These are phyloP conservation scores for Penicillium sp. DNA, from an alignment of 2,329 filamentous ascomycete species.

Conservation along the genomic window DNA sequence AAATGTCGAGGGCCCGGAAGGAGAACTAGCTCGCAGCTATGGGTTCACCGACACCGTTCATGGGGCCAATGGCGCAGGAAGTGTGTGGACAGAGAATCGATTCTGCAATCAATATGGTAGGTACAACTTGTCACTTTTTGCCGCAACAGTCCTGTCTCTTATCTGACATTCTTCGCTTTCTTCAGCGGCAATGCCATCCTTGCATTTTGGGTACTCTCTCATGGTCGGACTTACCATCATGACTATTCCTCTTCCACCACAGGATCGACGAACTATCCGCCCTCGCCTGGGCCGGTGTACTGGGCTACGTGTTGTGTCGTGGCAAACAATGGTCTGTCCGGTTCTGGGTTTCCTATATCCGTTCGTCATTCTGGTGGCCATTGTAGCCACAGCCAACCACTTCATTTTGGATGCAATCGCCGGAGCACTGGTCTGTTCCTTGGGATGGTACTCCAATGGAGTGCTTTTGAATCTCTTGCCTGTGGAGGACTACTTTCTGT, in stretches of 20 bases:
- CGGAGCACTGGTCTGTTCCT: slow-evolving; percentile 63
- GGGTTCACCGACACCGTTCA: slow-evolving; percentile 63
- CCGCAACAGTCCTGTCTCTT: not conserved
- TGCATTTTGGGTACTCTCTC: slow-evolving; percentile 75
- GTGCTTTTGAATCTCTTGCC: slow-evolving; percentile 64
- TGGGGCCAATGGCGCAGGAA: slow-evolving; percentile 60
- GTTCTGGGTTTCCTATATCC: slow-evolving; percentile 64
- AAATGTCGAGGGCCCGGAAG: slow-evolving; percentile 56
- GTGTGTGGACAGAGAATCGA: slow-evolving; percentile 70
- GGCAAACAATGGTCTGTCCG: slow-evolving; percentile 54
- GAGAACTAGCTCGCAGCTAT: slow-evolving; percentile 60
- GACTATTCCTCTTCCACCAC: slow-evolving; percentile 62
- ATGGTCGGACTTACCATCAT: slow-evolving; percentile 71
- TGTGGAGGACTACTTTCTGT: slow-evolving; percentile 69
- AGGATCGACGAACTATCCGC: slow-evolving; percentile 49
- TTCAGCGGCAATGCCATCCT: slow-evolving; percentile 69
- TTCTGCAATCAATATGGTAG: slow-evolving; percentile 75
- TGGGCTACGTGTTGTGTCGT: slow-evolving; percentile 47
- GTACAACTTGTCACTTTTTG: slow-evolving; percentile 20
- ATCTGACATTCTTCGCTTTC: slow-evolving; percentile 1
- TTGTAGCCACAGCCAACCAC: slow-evolving; percentile 72
- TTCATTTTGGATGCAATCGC: slow-evolving; percentile 71
- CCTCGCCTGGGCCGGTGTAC: slow-evolving; percentile 36
- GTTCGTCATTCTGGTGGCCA: slow-evolving; percentile 64
- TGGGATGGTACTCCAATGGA: slow-evolving; percentile 62